A percentile compares a stretch with the other conserved stretches of the same genome.
Evolutionary conservation across 1,284 basidiomycete species (phyloP).

Genomic region (Phenoliferia sp.): DNA sequence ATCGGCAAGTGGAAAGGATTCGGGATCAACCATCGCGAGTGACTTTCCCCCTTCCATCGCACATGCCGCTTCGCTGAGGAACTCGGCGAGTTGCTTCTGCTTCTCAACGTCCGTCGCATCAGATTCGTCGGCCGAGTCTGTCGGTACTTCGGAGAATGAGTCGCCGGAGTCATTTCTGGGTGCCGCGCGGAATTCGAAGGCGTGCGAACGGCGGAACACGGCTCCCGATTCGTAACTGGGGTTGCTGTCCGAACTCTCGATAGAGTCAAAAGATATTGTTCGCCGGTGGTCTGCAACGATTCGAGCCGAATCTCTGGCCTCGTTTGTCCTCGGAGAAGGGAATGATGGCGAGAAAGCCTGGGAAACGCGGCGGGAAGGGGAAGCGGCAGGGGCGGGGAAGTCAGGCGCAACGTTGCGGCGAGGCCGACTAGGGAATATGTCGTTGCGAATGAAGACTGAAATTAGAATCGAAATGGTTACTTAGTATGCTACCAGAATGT

Average conservation of each 20-base stretch:
- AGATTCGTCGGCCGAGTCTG: background rate
- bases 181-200: background rate
- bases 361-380: too few species aligned
- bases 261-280: background rate
- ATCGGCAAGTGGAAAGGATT: too few species aligned
- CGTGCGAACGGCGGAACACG: conserved; percentile 12
- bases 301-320: background rate
- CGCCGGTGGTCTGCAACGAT: background rate
- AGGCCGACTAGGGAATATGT: background rate
- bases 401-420: background rate
- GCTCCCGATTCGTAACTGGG: background rate
- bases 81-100: conserved; percentile 17
- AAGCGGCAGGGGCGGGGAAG: too few species aligned
- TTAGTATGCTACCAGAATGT: too few species aligned
- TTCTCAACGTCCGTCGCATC: background rate
- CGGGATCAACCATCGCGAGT: conserved; percentile 28
- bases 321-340: too few species aligned
- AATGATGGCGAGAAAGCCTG: background rate
- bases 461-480: too few species aligned
- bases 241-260: background rate
- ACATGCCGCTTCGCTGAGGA: conserved; percentile 26
- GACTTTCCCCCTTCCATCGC: conserved; percentile 34
- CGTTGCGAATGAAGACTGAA: background rate
- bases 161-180: background rate
- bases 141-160: background rate